phyloP scores from a whole-genome alignment of 225 moss, liverwort and hornwort species.

The Climacium dendroides region DNA sequence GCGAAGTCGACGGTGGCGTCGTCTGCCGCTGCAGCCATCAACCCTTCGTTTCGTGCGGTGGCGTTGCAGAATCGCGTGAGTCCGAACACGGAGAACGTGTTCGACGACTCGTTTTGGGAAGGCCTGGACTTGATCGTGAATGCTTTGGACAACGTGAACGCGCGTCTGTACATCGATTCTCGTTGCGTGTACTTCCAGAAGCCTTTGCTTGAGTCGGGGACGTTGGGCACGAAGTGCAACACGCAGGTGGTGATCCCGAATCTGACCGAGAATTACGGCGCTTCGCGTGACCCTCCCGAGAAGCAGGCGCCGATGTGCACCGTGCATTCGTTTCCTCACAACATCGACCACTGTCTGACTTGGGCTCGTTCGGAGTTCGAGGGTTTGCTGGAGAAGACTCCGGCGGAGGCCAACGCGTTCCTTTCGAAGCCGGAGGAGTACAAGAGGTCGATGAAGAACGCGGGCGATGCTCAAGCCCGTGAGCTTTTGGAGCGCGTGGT shows the following conservation, averaged over 20 bases:
- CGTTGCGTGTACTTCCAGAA: slow-evolving; percentile 97
- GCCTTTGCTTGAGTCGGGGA: slow-evolving; percentile 90
- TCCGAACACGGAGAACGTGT: slow-evolving; percentile 72
- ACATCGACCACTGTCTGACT: slow-evolving; percentile 95
- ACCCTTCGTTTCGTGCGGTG: slow-evolving; percentile 58
- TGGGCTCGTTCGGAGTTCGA: slow-evolving; percentile 99
- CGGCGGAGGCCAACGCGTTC: slow-evolving; percentile 76
- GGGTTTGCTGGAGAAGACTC: slow-evolving; percentile 89
- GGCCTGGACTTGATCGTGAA: slow-evolving; percentile 67
- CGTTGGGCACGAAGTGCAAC: slow-evolving; percentile 94
- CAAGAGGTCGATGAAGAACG: slow-evolving; percentile 46
- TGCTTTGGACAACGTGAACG: slow-evolving; percentile 96
- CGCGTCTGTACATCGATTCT: slow-evolving; percentile 87
- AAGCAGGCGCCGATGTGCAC: slow-evolving; percentile 99
- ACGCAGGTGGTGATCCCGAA: slow-evolving; percentile 98
- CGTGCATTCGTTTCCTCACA: slow-evolving; percentile 92
- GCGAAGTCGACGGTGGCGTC: slow-evolving; percentile 93
- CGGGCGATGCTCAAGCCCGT: slow-evolving; percentile 87
- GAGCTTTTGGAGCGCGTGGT: slow-evolving; percentile 88
- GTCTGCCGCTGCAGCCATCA: slow-evolving; percentile 64
- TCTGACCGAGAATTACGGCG: slow-evolving; percentile 90
- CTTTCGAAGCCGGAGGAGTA: slow-evolving; percentile 73
- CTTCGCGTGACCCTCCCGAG: slow-evolving; percentile 91
- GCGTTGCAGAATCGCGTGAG: slow-evolving; percentile 89
- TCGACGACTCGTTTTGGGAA: slow-evolving; percentile 91